These are phyloP conservation scores for Hypoxylon sp. DNA, from an alignment of 2,329 filamentous ascomycete genomes.

Conservation along the genomic window DNA sequence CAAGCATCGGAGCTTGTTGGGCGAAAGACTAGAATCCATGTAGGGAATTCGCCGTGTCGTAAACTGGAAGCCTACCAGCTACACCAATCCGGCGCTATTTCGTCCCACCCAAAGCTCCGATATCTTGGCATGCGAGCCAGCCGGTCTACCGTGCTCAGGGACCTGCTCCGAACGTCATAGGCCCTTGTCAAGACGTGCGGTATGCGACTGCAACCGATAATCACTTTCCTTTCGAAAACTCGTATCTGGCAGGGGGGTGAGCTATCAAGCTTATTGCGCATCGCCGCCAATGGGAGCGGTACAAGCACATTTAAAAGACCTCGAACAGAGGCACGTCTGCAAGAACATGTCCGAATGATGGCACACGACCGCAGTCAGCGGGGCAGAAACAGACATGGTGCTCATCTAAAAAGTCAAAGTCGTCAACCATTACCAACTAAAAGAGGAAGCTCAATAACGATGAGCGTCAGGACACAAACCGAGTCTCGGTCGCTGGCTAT, in stretches of 20 bases:
- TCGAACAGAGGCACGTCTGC: conserved; percentile 20
- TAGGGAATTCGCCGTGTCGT: conserved; percentile 26
- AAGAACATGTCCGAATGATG: conserved; percentile 21
- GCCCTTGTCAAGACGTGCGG: conserved; percentile 45
- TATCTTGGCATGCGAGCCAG: conserved; percentile 35
- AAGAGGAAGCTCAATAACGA: conserved; percentile 52
- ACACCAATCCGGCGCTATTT: conserved; percentile 41
- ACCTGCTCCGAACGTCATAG: conserved; percentile 39
- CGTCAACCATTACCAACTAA: conserved; percentile 45
- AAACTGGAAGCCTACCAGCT: conserved; percentile 20
- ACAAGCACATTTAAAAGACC: conserved; percentile 15
- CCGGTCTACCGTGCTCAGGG: conserved; percentile 40
- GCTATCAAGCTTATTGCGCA: conserved; percentile 39
- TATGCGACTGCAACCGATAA: conserved; percentile 43
- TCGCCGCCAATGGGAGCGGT: conserved; percentile 35
- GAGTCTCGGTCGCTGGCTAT: conserved; percentile 36
- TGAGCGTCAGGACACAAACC: background rate
- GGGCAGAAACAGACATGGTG: conserved; percentile 33
- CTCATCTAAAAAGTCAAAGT: too few species aligned
- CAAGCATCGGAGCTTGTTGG: conserved; percentile 6
- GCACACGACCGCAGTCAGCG: conserved; percentile 43
- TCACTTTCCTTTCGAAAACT: conserved; percentile 51
- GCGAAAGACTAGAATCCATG: background rate
- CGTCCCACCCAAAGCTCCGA: conserved; percentile 33
- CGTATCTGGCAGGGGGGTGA: conserved; percentile 40